phyloP scores from a whole-genome alignment of 2,329 filamentous ascomycete genomes.

The Ceratocystiopsis brevicomis region DNA sequence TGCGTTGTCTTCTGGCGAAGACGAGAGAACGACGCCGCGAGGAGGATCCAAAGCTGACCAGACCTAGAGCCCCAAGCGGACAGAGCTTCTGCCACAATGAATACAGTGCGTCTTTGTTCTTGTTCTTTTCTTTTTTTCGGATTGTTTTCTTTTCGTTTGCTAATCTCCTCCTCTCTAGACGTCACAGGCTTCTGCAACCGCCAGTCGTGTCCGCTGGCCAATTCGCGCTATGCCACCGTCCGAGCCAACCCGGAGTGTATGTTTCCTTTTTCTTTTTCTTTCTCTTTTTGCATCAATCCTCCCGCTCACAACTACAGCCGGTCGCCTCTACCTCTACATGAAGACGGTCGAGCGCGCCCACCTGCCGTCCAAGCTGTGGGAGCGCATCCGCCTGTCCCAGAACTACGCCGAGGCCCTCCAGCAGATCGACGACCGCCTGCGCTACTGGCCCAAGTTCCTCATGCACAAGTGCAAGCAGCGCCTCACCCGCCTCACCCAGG shows the following conservation, averaged over 20 bases:
- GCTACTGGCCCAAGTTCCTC: conserved; percentile 90
- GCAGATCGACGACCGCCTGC: conserved; percentile 67
- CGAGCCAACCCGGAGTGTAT: conserved; percentile 46
- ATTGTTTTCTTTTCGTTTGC: neutral
- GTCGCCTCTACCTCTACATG: conserved; percentile 81
- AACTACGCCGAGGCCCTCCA: conserved; percentile 83
- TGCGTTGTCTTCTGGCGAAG: conserved; percentile 20
- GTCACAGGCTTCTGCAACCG: conserved; percentile 28
- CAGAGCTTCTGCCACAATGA: conserved; percentile 94
- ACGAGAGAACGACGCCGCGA: no score
- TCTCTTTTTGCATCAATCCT: neutral
- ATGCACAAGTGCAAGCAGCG: conserved; percentile 81
- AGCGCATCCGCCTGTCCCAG: conserved; percentile 70
- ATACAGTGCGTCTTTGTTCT: conserved; percentile 40
- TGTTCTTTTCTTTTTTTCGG: neutral
- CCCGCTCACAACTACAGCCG: conserved; percentile 8
- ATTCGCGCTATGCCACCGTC: conserved; percentile 82
- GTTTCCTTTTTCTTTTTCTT: conserved; percentile 4
- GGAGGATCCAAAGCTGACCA: no score
- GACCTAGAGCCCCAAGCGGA: conserved; percentile 41
- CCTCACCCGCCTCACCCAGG: conserved; percentile 78
- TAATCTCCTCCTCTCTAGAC: conserved; percentile 4
- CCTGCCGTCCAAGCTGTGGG: conserved; percentile 83
- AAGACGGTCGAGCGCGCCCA: conserved; percentile 83
- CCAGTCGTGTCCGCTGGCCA: conserved; percentile 78